Conservation (phyloP, 2,329 filamentous ascomycete genomes). For the Sporothrix phasma region DNA sequence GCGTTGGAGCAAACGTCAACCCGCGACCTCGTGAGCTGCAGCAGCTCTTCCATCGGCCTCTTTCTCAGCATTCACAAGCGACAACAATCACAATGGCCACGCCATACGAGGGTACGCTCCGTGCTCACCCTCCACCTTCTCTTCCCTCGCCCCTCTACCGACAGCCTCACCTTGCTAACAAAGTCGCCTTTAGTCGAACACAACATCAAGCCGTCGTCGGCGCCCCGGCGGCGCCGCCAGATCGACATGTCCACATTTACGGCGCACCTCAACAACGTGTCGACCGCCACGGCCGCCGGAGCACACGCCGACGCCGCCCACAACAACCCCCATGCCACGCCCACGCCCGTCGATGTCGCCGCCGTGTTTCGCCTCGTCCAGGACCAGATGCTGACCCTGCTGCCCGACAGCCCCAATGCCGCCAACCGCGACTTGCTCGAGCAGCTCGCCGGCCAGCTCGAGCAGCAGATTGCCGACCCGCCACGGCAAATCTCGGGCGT, state of each 20-base stretch:
- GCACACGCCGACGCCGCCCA: background rate
- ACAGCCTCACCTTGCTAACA: background rate
- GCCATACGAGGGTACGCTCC: slow-evolving; percentile 43
- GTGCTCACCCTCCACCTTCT: background rate
- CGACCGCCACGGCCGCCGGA: slow-evolving; percentile 25
- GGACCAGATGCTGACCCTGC: slow-evolving; percentile 46
- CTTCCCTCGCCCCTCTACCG: background rate
- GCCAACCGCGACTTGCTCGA: slow-evolving; percentile 42
- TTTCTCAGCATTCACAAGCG: background rate
- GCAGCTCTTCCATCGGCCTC: background rate
- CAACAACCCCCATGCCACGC: slow-evolving; percentile 47
- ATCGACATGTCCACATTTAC: slow-evolving; percentile 56
- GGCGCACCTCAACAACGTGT: slow-evolving; percentile 46
- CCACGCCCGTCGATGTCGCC: slow-evolving; percentile 49
- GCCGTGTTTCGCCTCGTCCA: slow-evolving; percentile 49
- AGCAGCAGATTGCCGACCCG: slow-evolving; percentile 42
- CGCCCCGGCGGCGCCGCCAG: slow-evolving; percentile 39
- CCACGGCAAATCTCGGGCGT: slow-evolving; percentile 45
- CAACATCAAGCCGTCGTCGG: slow-evolving; percentile 42
- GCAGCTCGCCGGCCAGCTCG: slow-evolving; percentile 37
- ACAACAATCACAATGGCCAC: slow-evolving; percentile 37
- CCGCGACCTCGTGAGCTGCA: background rate
- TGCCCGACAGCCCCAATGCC: slow-evolving; percentile 36
- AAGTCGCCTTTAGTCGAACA: slow-evolving; percentile 45
- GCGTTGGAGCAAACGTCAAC: background rate